Evolutionary conservation across 2,329 filamentous ascomycete genomes (phyloP), one percentile per base, ranked within the genome.

Genomic region (Aspergillus tamarii): DNA sequence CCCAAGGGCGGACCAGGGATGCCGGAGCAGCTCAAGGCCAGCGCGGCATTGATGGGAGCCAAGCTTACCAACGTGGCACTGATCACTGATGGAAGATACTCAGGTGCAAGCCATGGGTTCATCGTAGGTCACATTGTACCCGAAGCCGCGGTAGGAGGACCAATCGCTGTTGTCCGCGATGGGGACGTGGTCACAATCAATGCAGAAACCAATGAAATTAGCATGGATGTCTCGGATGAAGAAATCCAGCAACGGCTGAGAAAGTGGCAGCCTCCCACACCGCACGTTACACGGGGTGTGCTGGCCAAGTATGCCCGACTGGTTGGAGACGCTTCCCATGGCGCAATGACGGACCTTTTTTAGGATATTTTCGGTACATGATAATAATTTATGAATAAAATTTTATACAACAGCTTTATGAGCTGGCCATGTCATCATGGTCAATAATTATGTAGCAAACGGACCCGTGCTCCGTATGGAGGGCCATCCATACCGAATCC

Each of bases 1-100:
- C 94, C 94, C 14, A 94, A 92, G 75, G 94, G 94, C 66, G 94
- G 94, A 0, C 94, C 94, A 0, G 94, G 94, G 50, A 98, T 98
- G 94, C 94, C 94, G 2, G 94, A 98, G 80, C 93, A 97, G 79
- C 85, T 98, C 52, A 93, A 91, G 76, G 92, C 94, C 12, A 91
- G 88, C 63, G 93, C 93, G 0, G 92, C 94, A 21, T 92, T 98
- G 69, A 97, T 97, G 91, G 94, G 94, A 56, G 94, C 94, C 0
- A 91, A 91, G 14, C 83, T 98, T 59, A 92, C 84, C 59, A 96
- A 97, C 72, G 87, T 97, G 10, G 94, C 94, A 0, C 85, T 98
- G 16, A 92, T 98, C 56, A 98, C 94, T 0, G 94, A 98, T 75
- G 94, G 94, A 0, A 83, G 94, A 53, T 98, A 97, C 78, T 91